Evolutionary conservation across 768 basidiomycete genomes (phyloP), one percentile per base, ranked within the genome.

Genomic region (Tubosaeta sp.): DNA sequence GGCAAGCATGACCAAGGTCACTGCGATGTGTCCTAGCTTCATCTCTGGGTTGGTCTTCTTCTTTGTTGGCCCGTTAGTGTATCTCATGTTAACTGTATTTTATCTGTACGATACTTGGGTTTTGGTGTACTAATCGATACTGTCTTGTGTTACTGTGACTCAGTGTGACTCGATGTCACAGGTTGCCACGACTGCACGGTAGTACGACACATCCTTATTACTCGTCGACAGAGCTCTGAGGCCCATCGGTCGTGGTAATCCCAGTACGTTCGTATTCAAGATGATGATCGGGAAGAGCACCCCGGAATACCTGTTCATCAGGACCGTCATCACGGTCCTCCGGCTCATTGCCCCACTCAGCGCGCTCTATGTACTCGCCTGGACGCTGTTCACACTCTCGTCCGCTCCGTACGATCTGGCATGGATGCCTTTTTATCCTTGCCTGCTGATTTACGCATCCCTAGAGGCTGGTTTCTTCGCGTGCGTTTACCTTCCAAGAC

Each of bases 301-400:
- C 34, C 67, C 71, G 3, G 83, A 84, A 67, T 82, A 80, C 61
- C 53, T 82, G 52, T 76, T 79, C 59, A 84, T 86, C 45, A 73
- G 72, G 46, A 43, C 62, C 9, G 69, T 67, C 37, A 83, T 86
- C 45, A 32, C 67, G 9, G 61, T 54, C 7, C 72, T 85, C 25
- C 79, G 74, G 22, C 69, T 76, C 53, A 58, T 84, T 27, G 74
- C 79, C 0, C 83, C 83, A 14, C 60, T 72, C 35, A 82, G 81
- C 64, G 58, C 77, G 8, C 33, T 74, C 57, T 74, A 68, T 57
- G 54, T 76, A 10, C n/a, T n/a, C n/a, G 54, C 59, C 26, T 61
- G 63, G 32, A 65, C 61, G 53, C 54, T 59, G 17, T 48, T 57
- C 16, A 26, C 27, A 35, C 45, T 35, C 6, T 22, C 19, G n/a